Base-by-base conservation (phyloP, 2,329 filamentous ascomycete species). In the Penicillium concentricum region DNA sequence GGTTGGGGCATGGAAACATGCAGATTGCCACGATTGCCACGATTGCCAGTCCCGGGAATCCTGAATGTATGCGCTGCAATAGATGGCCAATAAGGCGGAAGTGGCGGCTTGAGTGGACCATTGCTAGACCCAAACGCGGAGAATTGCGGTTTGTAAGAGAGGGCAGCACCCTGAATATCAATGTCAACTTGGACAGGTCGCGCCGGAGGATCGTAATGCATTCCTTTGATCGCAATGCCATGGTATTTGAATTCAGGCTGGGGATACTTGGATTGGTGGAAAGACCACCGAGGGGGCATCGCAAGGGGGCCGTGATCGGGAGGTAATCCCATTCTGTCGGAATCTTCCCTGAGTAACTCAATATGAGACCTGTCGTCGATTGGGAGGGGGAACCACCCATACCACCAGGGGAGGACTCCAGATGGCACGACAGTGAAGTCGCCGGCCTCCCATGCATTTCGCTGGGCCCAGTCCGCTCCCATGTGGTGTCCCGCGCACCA, bases 121-220 rank as follows among this genome's bases (percentile, higher is more conserved):
- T 59, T 56, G 32, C 53, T 60, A 15, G 49, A 16, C 3, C 15
- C 37, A 20, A 2, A 32, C 34, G 5, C 45, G 15, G 15, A 39
- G 6, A 30, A 54, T 52, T 24, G 30, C 28, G 12, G 46, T 41
- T n/a, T 51, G 47, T 20, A 38, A 9, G 20, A 20, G 10, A 56
- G n/a, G 2, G 30, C 68, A 58, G 39, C 68, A 59, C 81, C 78
- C 58, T 75, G 76, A 79, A 81, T 82, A 51, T 79, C 78, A 16
- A 78, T 67, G 64, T 81, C 79, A 13, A 68, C 65, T 12, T 58
- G 69, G 58, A 24, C 58, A 46, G 9, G 45, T 49, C 18, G 46
- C 30, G 48, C 48, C 51, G 46, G 52, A 56, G 45, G 46, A 52
- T 20, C 45, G n/a, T 43, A 34, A 32, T 41, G 24, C 8, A 55